Conservation (phyloP, 2,329 filamentous ascomycete genomes). For the Colletotrichum sidae region DNA sequence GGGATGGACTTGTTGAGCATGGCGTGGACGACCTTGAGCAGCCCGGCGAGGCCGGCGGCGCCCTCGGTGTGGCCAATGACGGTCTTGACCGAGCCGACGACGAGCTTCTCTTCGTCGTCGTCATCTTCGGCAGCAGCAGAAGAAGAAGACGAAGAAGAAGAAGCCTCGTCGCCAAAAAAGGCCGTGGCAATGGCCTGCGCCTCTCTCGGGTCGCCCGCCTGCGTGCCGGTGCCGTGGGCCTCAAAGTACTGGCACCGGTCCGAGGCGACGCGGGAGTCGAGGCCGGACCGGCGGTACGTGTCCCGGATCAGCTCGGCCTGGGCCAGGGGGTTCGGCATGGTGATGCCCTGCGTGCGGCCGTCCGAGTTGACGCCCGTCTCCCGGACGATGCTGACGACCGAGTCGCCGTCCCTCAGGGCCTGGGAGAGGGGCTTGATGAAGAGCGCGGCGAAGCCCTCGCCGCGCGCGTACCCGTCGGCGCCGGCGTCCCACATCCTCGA, state of each 20-base stretch:
- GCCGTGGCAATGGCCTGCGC: conserved; percentile 40
- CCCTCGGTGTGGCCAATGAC: conserved; percentile 40
- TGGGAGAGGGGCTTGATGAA: conserved; percentile 55
- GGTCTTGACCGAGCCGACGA: conserved; percentile 43
- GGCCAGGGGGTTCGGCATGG: conserved; percentile 45
- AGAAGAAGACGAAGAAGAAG: conserved; percentile 16
- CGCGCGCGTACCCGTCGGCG: conserved; percentile 61
- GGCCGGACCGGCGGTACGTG: conserved; percentile 51
- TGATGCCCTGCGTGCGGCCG: conserved; percentile 56
- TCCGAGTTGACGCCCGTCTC: conserved; percentile 54
- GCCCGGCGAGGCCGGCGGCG: conserved; percentile 39
- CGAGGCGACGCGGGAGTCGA: conserved; percentile 45
- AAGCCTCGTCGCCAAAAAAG: conserved; percentile 45
- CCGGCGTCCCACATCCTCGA: conserved; percentile 52
- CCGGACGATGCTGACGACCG: conserved; percentile 51
- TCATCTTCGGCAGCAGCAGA: conserved; percentile 9
- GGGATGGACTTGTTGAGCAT: conserved; percentile 38
- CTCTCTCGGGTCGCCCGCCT: conserved; percentile 43
- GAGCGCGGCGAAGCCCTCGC: conserved; percentile 57
- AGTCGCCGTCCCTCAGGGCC: conserved; percentile 54
- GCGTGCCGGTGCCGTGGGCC: conserved; percentile 56
- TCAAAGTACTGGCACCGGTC: conserved; percentile 56
- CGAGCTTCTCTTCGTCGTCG: conserved; percentile 38
- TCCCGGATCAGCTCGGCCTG: conserved; percentile 52
- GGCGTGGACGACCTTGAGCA: conserved; percentile 38